Base-by-base conservation (phyloP, 805 yeast genomes). In the Candida maris region DNA sequence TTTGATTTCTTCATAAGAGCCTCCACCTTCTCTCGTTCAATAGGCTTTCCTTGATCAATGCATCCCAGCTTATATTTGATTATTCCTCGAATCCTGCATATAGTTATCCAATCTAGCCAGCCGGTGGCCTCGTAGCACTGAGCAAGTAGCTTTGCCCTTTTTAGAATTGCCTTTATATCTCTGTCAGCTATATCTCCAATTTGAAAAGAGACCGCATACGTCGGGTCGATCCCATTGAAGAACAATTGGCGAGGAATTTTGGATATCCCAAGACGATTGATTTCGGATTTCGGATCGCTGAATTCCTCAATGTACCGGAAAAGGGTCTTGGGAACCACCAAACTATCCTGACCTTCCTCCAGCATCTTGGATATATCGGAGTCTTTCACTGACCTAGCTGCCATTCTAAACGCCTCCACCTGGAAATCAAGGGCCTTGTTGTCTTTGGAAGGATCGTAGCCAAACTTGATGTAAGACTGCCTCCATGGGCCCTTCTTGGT, bases 401-500 rank as follows among this genome's bases (percentile, higher is more conserved):
- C 27, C 30, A 51, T 46, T 28, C 88, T 73, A 62, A 89, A 93
- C 37, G 85, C 81, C 59, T 89, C 97, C 15, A 89, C 81, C 62
- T 93, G 98, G 55, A 77, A 87, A 22, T 59, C 60, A 41, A 85
- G 80, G 48, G 68, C 80, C 9, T 65, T 55, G 1, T 62, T 50
- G 31, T 81, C 77, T 2, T 60, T 49, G 27, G 74, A 64, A 0
- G 97, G 97, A 59, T 91, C 85, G 26, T 79, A 68, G 1, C 96
- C 97, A 47, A 79, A 77, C 46, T 67, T 73, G 30, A 88, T 79
- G 56, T 82, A 87, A 8, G 93, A 77, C 41, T 86, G 87, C 49
- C 97, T 72, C 95, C 96, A 93, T 0, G 97, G 98, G 0, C 98
- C 98, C 52, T 83, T 84, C 24, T 83, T 77, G 56, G 79, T 84